A percentile compares a stretch with the other conserved stretches of the same genome.
Evolutionary conservation across 306 rosid species (phyloP).

Genomic region (Carpinus fangiana): DNA sequence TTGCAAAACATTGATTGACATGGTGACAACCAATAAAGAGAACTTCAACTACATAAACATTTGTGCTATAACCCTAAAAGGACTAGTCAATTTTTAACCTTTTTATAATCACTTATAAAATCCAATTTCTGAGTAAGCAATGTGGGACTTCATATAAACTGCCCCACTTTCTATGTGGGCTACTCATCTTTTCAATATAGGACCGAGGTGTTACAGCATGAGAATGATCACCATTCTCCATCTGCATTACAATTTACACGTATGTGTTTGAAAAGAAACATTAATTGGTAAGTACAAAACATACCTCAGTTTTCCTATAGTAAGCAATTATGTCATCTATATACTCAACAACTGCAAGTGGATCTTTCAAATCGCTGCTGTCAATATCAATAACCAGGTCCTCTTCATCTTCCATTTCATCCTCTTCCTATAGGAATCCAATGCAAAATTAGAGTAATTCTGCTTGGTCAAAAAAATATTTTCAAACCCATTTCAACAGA

Average conservation of each 20-base stretch:
- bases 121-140: too few species aligned
- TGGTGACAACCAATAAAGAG: neutral
- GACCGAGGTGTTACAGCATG: too few species aligned
- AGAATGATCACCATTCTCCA: too few species aligned
- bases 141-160: too few species aligned
- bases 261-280: neutral
- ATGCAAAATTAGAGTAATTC: neutral
- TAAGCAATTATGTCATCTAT: slow-evolving; percentile 32
- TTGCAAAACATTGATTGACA: neutral
- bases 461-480: neutral
- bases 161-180: too few species aligned
- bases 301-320: slow-evolving; percentile 37
- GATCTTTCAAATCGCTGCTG: slow-evolving; percentile 27
- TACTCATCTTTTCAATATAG: too few species aligned
- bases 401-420: slow-evolving; percentile 45
- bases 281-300: neutral
- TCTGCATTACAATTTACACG: neutral
- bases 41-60: neutral
- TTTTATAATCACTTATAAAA: too few species aligned
- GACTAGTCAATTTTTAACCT: too few species aligned
- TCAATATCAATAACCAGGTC: slow-evolving; percentile 45
- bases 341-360: slow-evolving; percentile 49
- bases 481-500: slow-evolving; percentile 1
- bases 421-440: slow-evolving; percentile 31
- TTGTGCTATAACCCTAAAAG: too few species aligned